Evolutionary conservation across 2,329 filamentous ascomycete species (phyloP), one percentile per base, ranked within the genome.

Genomic region (Myriosclerotinia duriaeana): DNA sequence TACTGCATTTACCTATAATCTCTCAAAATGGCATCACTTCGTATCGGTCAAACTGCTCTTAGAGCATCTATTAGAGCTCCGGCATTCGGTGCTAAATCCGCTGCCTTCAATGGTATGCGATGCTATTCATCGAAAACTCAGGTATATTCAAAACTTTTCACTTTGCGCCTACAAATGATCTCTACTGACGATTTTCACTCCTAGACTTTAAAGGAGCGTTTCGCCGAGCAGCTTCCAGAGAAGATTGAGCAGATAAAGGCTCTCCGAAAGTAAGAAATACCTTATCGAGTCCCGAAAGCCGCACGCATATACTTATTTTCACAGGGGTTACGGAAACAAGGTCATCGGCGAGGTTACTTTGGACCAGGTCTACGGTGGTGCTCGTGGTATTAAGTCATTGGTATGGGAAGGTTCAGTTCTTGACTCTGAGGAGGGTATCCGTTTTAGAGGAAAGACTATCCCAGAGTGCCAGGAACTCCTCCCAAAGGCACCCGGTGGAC

Each of bases 211-310:
- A 99, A 99, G 86, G 95, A 99, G 81, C 94, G 93, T 79, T 98
- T 99, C 81, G 94, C 94, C 79, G 93, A 95, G 80, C 90, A 94
- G 78, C 86, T 99, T 71, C 95, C 95, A 76, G 92, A 89, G 80
- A 96, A 98, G 88, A 90, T 97, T 78, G 95, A 99, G 84, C 92
- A 98, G 88, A 93, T 99, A 85, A 99, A 99, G 92, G 89, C 92
- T 81, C 89, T 99, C 78, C 88, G 92, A 81, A 97, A 97, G 92
- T 96, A 85, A 79, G 89, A 66, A 66, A 65, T 50, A 38, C 26
- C 42, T n/a, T 52, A 11, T 52, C 26, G 42, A 26, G 36, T 34
- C 5, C 8, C 12, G 22, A 50, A 38, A 48, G 17, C 53, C 44
- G 42, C 42, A 62, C 50, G 36, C 46, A 55, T 50, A 68, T 71